These are phyloP conservation scores for Macrotyloma uniflorum DNA, from an alignment of 306 rosid species.

Conservation along the genomic window DNA sequence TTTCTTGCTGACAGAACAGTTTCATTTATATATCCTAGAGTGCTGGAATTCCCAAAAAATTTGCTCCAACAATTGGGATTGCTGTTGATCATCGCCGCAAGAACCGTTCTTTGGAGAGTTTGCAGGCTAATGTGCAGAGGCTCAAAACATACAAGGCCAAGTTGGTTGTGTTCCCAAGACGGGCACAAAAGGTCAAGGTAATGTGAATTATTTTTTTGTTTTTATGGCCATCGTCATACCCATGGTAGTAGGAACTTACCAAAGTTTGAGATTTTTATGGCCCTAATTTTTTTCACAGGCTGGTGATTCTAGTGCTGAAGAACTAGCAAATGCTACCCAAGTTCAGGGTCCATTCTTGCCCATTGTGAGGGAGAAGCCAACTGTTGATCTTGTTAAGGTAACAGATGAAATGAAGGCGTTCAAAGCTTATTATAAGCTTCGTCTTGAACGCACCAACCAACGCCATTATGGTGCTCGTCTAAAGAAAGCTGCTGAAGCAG, in stretches of 20 bases:
- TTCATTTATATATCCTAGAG: slow-evolving; percentile 42
- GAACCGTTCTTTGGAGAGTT: slow-evolving; percentile 61
- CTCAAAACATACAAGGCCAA: slow-evolving; percentile 74
- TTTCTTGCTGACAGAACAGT: neutral
- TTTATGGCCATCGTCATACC: neutral
- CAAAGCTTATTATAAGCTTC: slow-evolving; percentile 70
- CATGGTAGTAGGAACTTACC: neutral
- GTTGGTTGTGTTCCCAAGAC: slow-evolving; percentile 72
- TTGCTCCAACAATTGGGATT: slow-evolving; percentile 72
- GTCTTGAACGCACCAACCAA: slow-evolving; percentile 56
- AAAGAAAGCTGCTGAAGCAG: slow-evolving; percentile 76
- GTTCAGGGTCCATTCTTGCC: slow-evolving; percentile 63
- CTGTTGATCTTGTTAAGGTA: slow-evolving; percentile 65
- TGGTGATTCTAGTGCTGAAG: slow-evolving; percentile 69
- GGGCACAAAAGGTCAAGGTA: slow-evolving; percentile 64
- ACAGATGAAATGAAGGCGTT: slow-evolving; percentile 65
- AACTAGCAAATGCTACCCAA: slow-evolving; percentile 70
- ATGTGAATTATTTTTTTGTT: neutral
- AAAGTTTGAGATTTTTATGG: neutral
- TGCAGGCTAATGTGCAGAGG: slow-evolving; percentile 64
- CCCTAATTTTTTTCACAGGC: slow-evolving; percentile 34
- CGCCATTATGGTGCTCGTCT: slow-evolving; percentile 63
- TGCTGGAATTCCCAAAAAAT: slow-evolving; percentile 67
- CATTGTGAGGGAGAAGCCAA: slow-evolving; percentile 54
- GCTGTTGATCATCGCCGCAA: slow-evolving; percentile 67